phyloP scores from a whole-genome alignment of 2,329 filamentous ascomycete genomes.

The Dothistroma pini region DNA sequence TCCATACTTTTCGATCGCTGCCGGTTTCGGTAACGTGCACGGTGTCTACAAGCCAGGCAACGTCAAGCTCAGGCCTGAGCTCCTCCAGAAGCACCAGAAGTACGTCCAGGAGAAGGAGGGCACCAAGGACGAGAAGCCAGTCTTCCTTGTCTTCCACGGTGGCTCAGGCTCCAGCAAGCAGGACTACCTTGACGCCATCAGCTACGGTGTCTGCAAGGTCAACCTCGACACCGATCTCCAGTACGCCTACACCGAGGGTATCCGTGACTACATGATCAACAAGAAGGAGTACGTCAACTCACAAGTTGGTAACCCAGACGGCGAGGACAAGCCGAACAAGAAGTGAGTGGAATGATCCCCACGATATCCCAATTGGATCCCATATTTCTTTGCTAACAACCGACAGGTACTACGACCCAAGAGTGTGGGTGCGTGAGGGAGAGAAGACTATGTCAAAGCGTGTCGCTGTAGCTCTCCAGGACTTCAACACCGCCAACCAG shows the following conservation, averaged over 20 bases:
- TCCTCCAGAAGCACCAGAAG: constrained; percentile 93
- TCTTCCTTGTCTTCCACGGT: constrained; percentile 99
- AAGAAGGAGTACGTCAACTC: constrained; percentile 93
- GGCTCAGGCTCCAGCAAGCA: constrained; percentile 87
- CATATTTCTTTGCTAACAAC: neutral
- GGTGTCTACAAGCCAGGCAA: constrained; percentile 99
- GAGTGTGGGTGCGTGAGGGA: constrained; percentile 93
- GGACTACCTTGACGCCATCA: constrained; percentile 86
- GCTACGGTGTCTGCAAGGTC: constrained; percentile 96
- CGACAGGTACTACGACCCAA: constrained; percentile 58
- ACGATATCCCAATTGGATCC: constrained; percentile 43
- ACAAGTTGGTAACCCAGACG: constrained; percentile 92
- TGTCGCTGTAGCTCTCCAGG: constrained; percentile 74
- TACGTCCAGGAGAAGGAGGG: constrained; percentile 79
- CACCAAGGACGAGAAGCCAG: constrained; percentile 76
- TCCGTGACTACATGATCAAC: constrained; percentile 89
- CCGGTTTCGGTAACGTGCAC: constrained; percentile 98
- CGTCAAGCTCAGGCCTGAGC: constrained; percentile 92
- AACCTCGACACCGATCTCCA: constrained; percentile 99
- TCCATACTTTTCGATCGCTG: constrained; percentile 96
- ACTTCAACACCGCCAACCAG: constrained; percentile 84
- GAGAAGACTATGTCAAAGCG: constrained; percentile 94
- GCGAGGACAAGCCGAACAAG: constrained; percentile 98
- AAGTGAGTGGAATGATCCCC: constrained; percentile 47
- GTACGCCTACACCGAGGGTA: constrained; percentile 86